Percentiles rank a stretch among this genome's conserved stretches.
These are phyloP conservation scores for Pseudogymnoascus sp. DNA, from an alignment of 2,329 filamentous ascomycete genomes.

Conservation along the genomic window DNA sequence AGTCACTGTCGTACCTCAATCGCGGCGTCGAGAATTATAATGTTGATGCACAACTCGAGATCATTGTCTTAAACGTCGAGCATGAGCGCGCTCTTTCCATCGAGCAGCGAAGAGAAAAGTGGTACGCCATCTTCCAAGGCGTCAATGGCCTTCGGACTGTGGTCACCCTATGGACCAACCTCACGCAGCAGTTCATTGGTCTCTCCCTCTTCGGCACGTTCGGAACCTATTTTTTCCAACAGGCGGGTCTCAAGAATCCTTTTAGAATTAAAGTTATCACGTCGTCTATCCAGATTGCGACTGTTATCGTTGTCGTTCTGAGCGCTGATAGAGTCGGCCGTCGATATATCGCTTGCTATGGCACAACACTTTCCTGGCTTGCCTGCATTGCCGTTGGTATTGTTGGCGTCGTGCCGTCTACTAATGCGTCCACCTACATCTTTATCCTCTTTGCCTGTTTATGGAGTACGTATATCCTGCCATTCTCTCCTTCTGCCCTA, in stretches of 20 bases:
- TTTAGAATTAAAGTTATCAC: constrained; percentile 36
- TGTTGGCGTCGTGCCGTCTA: constrained; percentile 11
- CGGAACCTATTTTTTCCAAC: constrained; percentile 25
- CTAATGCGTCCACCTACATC: constrained; percentile 11
- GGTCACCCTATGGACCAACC: constrained; percentile 21
- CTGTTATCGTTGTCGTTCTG: constrained; percentile 12
- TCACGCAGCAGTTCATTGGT: constrained; percentile 18
- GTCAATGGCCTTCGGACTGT: constrained; percentile 24
- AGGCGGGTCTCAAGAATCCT: constrained; percentile 33
- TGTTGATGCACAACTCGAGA: constrained; percentile 23
- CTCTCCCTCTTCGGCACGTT: constrained; percentile 18
- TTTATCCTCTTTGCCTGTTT: constrained; percentile 12
- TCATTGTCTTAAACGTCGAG: constrained; percentile 20
- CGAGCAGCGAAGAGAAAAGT: constrained; percentile 23
- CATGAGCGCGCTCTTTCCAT: constrained; percentile 21
- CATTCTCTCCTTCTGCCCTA: neutral
- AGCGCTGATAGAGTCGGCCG: constrained; percentile 10
- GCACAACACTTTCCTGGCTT: constrained; percentile 10
- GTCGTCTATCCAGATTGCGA: constrained; percentile 29
- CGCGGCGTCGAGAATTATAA: constrained; percentile 22
- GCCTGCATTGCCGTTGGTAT: constrained; percentile 13
- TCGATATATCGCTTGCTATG: constrained; percentile 10
- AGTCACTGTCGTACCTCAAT: constrained; percentile 16
- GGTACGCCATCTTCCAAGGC: constrained; percentile 26
- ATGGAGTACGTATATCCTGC: constrained; percentile 9